A percentile compares a stretch with the other conserved stretches of the same genome.
Evolutionary conservation across 768 basidiomycete genomes (phyloP).

Genomic region (Mycena latifolia): DNA sequence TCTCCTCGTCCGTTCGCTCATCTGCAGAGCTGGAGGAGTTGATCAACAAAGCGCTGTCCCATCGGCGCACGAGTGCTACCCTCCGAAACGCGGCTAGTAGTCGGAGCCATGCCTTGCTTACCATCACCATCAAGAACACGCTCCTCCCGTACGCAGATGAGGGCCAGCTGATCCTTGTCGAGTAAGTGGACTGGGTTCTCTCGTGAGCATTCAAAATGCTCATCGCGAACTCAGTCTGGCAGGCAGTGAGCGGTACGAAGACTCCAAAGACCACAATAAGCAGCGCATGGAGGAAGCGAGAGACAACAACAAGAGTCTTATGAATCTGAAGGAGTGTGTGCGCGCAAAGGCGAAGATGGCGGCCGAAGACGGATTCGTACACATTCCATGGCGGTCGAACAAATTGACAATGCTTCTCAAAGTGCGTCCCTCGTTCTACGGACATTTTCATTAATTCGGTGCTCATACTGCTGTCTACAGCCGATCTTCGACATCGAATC

Average conservation of each 20-base stretch:
- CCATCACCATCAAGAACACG: slow-evolving; percentile 47
- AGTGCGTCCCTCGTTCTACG: slow-evolving; percentile 23
- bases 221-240: slow-evolving; percentile 43
- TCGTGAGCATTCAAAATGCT: neutral
- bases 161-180: slow-evolving; percentile 50
- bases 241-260: slow-evolving; percentile 51
- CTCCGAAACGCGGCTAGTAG: slow-evolving; percentile 46
- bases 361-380: slow-evolving; percentile 50
- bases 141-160: slow-evolving; percentile 49
- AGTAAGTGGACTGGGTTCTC: slow-evolving; percentile 39
- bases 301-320: slow-evolving; percentile 52
- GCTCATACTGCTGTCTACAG: slow-evolving; percentile 31
- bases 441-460: neutral
- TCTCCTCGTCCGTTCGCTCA: slow-evolving; percentile 40
- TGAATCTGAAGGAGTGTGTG: slow-evolving; percentile 53
- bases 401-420: slow-evolving; percentile 52
- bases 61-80: slow-evolving; percentile 47
- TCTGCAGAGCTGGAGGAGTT: slow-evolving; percentile 48
- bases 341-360: slow-evolving; percentile 51
- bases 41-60: slow-evolving; percentile 43
- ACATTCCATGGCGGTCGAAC: slow-evolving; percentile 50
- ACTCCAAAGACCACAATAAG: slow-evolving; percentile 50
- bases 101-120: slow-evolving; percentile 50
- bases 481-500: slow-evolving; percentile 51
- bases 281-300: slow-evolving; percentile 49